Conservation (phyloP, 2,329 filamentous ascomycete species). For the Pyrenophora teres region DNA sequence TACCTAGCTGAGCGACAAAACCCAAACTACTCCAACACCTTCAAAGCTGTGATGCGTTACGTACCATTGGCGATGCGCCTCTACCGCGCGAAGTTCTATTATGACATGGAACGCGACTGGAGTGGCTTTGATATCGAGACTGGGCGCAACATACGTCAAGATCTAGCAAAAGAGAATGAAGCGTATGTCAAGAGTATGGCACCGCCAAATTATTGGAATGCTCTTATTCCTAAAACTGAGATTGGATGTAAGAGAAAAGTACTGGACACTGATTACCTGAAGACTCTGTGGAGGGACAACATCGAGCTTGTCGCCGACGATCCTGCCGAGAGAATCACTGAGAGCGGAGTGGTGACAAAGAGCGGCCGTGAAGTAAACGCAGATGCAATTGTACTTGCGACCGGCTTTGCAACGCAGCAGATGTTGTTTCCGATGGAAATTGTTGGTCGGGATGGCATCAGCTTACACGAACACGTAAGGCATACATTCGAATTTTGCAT, state of each 20-base stretch:
- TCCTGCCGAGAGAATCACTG: slow-evolving; percentile 48
- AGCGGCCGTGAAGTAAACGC: slow-evolving; percentile 48
- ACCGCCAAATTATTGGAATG: slow-evolving; percentile 52
- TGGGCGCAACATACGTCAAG: slow-evolving; percentile 46
- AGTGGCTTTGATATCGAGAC: slow-evolving; percentile 49
- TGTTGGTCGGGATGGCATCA: slow-evolving; percentile 49
- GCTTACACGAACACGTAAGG: slow-evolving; percentile 46
- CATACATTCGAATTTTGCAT: not conserved
- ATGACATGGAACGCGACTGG: slow-evolving; percentile 53
- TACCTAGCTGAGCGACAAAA: slow-evolving; percentile 55
- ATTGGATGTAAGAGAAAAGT: slow-evolving; percentile 57
- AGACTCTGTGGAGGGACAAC: slow-evolving; percentile 51
- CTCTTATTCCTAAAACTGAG: slow-evolving; percentile 50
- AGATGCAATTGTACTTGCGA: slow-evolving; percentile 56
- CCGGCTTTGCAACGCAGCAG: slow-evolving; percentile 56
- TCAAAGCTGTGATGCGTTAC: slow-evolving; percentile 54
- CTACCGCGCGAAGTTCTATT: slow-evolving; percentile 52
- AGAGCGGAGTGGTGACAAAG: slow-evolving; percentile 47
- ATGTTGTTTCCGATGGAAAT: slow-evolving; percentile 56
- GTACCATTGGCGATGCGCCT: slow-evolving; percentile 53
- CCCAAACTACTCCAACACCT: slow-evolving; percentile 47
- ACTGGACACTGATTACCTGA: slow-evolving; percentile 54
- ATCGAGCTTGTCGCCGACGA: slow-evolving; percentile 51
- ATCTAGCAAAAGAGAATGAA: slow-evolving; percentile 46
- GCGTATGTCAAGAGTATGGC: slow-evolving; percentile 52